A percentile compares a stretch with the other conserved stretches of the same genome.
Conservation (phyloP, 2,329 filamentous ascomycete species). For the Alternaria hordeiaustralica region DNA sequence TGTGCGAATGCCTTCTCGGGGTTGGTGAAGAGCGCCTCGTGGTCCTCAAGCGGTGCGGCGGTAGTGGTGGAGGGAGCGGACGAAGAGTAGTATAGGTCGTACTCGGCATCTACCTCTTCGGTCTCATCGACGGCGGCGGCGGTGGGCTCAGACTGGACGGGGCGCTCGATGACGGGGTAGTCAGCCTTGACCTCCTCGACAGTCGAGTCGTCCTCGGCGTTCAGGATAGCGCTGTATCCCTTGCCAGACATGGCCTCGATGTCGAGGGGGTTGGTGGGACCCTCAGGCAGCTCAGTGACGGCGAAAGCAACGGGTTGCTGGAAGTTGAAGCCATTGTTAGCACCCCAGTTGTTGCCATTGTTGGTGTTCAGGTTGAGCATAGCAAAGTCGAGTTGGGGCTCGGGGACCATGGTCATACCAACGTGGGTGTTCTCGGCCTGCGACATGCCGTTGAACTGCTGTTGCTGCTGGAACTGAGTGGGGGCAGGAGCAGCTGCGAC, state of each 20-base stretch:
- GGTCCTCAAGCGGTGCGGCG: slow-evolving; percentile 32
- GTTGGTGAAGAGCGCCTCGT: slow-evolving; percentile 54
- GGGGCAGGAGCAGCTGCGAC: slow-evolving; percentile 51
- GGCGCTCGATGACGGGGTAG: slow-evolving; percentile 56
- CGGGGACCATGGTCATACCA: slow-evolving; percentile 82
- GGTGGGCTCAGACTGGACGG: slow-evolving; percentile 33
- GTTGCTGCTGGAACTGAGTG: slow-evolving; percentile 59
- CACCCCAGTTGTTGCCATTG: slow-evolving; percentile 53
- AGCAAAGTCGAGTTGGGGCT: slow-evolving; percentile 76
- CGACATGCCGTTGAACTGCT: slow-evolving; percentile 55
- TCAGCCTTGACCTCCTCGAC: slow-evolving; percentile 58
- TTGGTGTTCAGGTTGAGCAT: slow-evolving; percentile 66
- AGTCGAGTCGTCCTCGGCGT: slow-evolving; percentile 45
- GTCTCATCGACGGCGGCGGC: slow-evolving; percentile 29
- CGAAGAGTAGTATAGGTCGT: slow-evolving; percentile 64
- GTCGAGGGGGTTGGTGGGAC: slow-evolving; percentile 66
- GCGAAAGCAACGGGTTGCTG: slow-evolving; percentile 74
- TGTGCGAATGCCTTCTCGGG: slow-evolving; percentile 69
- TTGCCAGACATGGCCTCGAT: slow-evolving; percentile 74
- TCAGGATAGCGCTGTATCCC: slow-evolving; percentile 49
- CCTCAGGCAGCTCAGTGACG: slow-evolving; percentile 71
- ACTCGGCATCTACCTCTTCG: slow-evolving; percentile 65
- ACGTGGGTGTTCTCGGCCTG: slow-evolving; percentile 66
- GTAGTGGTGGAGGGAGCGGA: slow-evolving; percentile 51
- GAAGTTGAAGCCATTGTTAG: slow-evolving; percentile 59